Evolutionary conservation across 2,329 filamentous ascomycete genomes (phyloP), one percentile per base, ranked within the genome.

Genomic region (Penicillium aurantiogriseum): DNA sequence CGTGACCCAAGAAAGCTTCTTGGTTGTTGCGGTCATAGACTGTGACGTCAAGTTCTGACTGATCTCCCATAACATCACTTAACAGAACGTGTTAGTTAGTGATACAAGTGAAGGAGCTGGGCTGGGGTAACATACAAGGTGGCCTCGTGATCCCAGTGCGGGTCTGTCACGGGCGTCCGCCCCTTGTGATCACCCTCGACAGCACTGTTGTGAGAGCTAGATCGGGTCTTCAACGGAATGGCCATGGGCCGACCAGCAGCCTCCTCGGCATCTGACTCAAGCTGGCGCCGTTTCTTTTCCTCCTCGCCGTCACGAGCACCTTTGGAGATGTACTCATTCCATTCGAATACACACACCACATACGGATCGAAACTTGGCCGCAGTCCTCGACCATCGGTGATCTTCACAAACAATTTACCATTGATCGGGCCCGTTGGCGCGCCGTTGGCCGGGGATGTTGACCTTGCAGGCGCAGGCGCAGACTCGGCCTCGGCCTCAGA

Each of bases 141-240:
- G 38, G 93, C 92, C 71, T 96, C 91, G 53, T 96, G 93, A 74
- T 96, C 91, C 94, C 94, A 99, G 68, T 91, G 91, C 0, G 94
- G 93, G 72, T 90, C 90, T 8, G 91, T 93, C 59, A 92, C 81
- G 54, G 85, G 81, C 53, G 86, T 84, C 65, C 86, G 87, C 38
- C 76, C 76, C 63, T 80, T 79, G 65, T 81, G 78, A 59, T 85
- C 82, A 60, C 79, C 81, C 67, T 96, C 90, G 36, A 84, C 83
- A 63, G 88, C 81, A 69, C 93, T 96, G 55, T 92, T 96, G 77
- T 93, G 92, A 78, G 93, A 97, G 77, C 93, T 97, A 73, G 97
- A 94, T 54, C 94, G 88, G 74, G 92, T 97, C 69, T 89, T 88
- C 91, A 97, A 97, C 2, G 94, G 94, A 64, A 99, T 97, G 33